Evolutionary conservation across 2,329 filamentous ascomycete genomes (phyloP).

Genomic region (Clathrospora elynae): DNA sequence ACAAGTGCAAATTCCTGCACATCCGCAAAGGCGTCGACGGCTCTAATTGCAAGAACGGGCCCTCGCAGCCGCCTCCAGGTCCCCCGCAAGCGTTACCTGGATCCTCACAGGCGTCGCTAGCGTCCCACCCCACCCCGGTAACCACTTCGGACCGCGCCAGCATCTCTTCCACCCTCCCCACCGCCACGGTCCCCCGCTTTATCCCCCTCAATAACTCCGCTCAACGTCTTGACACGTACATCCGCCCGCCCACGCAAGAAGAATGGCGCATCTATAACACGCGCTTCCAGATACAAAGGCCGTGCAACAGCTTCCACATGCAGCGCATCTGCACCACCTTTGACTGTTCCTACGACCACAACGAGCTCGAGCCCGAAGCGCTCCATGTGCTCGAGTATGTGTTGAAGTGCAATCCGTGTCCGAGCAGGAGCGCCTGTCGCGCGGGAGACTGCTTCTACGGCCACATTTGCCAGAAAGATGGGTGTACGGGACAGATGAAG

Average conservation of each 20-base stretch:
- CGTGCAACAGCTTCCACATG: constrained; percentile 58
- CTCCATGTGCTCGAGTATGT: constrained; percentile 53
- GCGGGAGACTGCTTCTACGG: constrained; percentile 53
- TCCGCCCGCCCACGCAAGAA: constrained; percentile 44
- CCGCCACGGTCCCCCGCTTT: constrained; percentile 17
- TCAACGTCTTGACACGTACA: constrained; percentile 55
- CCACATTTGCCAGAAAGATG: constrained; percentile 51
- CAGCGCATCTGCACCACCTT: constrained; percentile 45
- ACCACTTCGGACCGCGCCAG: constrained; percentile 12
- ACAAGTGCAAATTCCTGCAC: constrained; percentile 32
- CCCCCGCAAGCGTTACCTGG: not conserved
- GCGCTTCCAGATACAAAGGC: constrained; percentile 46
- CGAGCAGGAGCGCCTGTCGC: constrained; percentile 50
- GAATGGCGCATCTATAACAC: constrained; percentile 50
- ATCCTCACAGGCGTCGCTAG: not conserved
- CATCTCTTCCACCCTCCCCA: constrained; percentile 26
- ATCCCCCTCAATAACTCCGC: constrained; percentile 56
- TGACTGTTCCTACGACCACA: constrained; percentile 55
- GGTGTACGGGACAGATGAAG: constrained; percentile 27
- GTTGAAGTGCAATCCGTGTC: constrained; percentile 53
- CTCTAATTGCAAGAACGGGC: not conserved
- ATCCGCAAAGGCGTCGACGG: not conserved
- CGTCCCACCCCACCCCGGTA: not conserved
- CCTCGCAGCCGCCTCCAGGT: not conserved
- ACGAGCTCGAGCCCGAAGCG: constrained; percentile 47